These are phyloP conservation scores for Graphilbum sp. DNA, from an alignment of 2,329 filamentous ascomycete genomes.

Conservation along the genomic window DNA sequence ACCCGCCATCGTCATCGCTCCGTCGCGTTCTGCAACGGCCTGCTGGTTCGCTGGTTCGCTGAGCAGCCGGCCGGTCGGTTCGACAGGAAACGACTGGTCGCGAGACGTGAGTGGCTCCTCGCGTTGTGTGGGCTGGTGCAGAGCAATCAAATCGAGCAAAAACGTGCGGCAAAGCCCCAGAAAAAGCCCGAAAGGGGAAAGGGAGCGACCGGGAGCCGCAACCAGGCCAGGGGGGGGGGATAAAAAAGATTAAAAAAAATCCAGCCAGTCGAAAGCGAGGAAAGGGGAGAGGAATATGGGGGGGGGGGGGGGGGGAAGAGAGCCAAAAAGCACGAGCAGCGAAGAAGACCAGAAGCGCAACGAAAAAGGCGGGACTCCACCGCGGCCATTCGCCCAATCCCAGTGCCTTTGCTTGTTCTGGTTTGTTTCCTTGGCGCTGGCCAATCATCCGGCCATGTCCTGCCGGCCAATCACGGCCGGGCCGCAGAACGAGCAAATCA, in stretches of 20 bases:
- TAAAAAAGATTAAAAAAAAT: background rate
- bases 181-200: background rate
- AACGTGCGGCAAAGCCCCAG: background rate
- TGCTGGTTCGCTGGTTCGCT: too few relatives aligned
- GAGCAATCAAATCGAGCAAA: background rate
- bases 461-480: slow-evolving; percentile 14
- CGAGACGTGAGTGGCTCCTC: background rate
- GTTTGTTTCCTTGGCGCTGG: background rate
- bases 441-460: background rate
- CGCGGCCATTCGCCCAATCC: slow-evolving; percentile 13
- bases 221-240: background rate
- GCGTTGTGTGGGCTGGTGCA: too few relatives aligned
- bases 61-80: too few relatives aligned
- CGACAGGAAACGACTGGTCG: background rate
- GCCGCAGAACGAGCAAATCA: slow-evolving; percentile 6
- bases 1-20: too few relatives aligned
- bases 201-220: background rate
- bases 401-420: too few relatives aligned
- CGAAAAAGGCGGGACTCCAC: slow-evolving; percentile 10
- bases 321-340: too few relatives aligned
- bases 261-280: background rate
- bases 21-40: too few relatives aligned
- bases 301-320: background rate
- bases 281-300: background rate
- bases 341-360: too few relatives aligned